Evolutionary conservation across 176 grass and related monocot genomes (phyloP).

Genomic region (Eragrostis nindensis): DNA sequence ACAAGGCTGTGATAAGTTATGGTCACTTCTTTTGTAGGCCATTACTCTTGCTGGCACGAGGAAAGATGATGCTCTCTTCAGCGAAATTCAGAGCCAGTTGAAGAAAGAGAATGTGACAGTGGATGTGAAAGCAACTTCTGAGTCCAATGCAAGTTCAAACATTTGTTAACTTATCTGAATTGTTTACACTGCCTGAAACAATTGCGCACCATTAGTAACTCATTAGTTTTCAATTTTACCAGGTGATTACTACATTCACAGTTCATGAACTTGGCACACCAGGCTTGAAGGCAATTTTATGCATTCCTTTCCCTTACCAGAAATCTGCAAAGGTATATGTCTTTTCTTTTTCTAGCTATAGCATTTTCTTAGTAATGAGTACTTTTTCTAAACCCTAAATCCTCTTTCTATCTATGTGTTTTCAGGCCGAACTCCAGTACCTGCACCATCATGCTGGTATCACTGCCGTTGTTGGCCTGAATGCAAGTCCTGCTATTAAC

Average conservation of each 20-base stretch:
- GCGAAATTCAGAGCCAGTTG: constrained; percentile 69
- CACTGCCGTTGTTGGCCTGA: constrained; percentile 62
- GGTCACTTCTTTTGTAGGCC: constrained; percentile 41
- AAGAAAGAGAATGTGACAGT: constrained; percentile 58
- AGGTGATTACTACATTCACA: constrained; percentile 72
- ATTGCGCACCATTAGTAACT: neutral
- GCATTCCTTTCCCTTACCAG: constrained; percentile 63
- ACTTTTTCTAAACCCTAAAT: neutral
- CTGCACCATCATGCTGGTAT: constrained; percentile 73
- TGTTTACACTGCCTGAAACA: constrained; percentile 13
- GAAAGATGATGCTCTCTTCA: constrained; percentile 64
- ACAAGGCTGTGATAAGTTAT: neutral
- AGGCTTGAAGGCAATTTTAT: constrained; percentile 70
- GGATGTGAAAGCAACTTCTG: constrained; percentile 81
- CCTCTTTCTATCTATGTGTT: neutral
- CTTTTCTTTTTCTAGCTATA: constrained; percentile 1
- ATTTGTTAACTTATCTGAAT: neutral
- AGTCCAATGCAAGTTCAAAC: constrained; percentile 56
- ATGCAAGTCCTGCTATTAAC: constrained; percentile 69
- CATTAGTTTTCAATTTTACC: constrained; percentile 21
- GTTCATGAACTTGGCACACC: constrained; percentile 58
- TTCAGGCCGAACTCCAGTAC: constrained; percentile 81
- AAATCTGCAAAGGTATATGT: constrained; percentile 60
- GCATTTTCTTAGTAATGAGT: neutral
- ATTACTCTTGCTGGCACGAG: constrained; percentile 62